Evolutionary conservation across 179 eudicot species (phyloP).

Genomic region (Beta corolliflora): DNA sequence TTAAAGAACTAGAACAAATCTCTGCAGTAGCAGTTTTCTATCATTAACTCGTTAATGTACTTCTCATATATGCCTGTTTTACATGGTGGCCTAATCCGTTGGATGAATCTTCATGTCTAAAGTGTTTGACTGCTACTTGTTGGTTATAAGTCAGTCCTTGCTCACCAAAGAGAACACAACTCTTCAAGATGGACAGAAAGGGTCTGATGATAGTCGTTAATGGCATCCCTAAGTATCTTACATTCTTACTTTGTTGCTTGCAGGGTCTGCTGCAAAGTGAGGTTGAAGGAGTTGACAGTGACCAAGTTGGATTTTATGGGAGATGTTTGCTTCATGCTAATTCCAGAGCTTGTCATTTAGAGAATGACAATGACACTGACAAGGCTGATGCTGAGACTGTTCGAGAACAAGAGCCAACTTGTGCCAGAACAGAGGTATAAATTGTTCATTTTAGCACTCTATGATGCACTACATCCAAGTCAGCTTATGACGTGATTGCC

Average conservation of each 20-base stretch:
- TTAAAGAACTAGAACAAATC: constrained; percentile 5
- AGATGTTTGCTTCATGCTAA: constrained; percentile 57
- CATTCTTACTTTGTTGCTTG: constrained; percentile 26
- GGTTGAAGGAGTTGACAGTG: constrained; percentile 52
- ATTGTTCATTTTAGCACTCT: constrained; percentile 10
- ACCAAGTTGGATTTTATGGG: constrained; percentile 54
- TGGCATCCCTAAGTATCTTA: constrained; percentile 15
- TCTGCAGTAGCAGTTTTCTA: neutral
- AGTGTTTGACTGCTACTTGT: neutral
- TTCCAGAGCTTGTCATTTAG: constrained; percentile 20
- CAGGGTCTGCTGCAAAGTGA: constrained; percentile 68
- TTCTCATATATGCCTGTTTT: neutral
- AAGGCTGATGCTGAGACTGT: constrained; percentile 25
- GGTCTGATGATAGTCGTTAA: neutral
- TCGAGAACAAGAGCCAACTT: constrained; percentile 44
- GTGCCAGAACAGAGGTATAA: constrained; percentile 68
- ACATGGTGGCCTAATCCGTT: neutral
- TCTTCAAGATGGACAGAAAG: neutral
- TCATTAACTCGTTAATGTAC: neutral
- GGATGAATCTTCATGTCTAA: neutral
- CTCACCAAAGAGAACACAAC: neutral
- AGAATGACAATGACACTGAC: constrained; percentile 29
- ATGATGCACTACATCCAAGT: neutral
- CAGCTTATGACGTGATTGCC: constrained; percentile 6
- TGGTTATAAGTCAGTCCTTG: neutral